Evolutionary conservation across 2,329 filamentous ascomycete genomes (phyloP), one percentile per base, ranked within the genome.

Genomic region (Sporothrix brasiliensis): DNA sequence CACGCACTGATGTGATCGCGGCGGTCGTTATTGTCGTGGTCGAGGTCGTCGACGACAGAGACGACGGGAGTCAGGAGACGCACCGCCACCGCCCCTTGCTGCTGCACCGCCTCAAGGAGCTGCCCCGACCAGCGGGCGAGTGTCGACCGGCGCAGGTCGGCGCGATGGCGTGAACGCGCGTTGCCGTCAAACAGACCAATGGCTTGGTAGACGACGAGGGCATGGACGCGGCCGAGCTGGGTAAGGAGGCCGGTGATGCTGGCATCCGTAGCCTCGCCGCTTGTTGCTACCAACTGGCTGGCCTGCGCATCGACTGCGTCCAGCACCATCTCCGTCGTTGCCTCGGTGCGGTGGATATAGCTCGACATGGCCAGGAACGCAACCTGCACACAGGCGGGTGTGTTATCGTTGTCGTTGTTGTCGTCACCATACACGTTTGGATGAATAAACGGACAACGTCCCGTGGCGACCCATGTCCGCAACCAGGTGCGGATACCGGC

Each of bases 111-210:
- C 39, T 53, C 50, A 3, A 69, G 9, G 41, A 72, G 16, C 67
- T 67, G 68, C 16, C 4, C 3, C 1, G 53, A n/a, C 69, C 71
- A 72, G 6, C 16, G 5, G 9, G 13, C 13, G 3, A 72, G 71
- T 3, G 47, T 21, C 5, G 30, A 74, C 49, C 77, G 79, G 69
- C 72, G 78, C 72, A 70, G 75, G 69, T 80, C 83, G 34, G 81
- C 81, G 2, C 79, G 75, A 39, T 79, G 76, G 1, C 81, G 78
- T 4, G 79, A 76, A 19, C 78, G 74, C 19, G 85, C 80, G 73
- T 85, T 81, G 11, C 82, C 82, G 73, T 86, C 84, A 70, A 85
- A 86, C 49, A 87, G 76, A 13, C 81, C 77, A 70, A 87, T 83
- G 47, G 82, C 80, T 63, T 84, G 80, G 75, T 86, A 86, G 0